Evolutionary conservation across 2,329 filamentous ascomycete genomes (phyloP), one percentile per base, ranked within the genome.

Genomic region (Phaeoacremonium minimum): DNA sequence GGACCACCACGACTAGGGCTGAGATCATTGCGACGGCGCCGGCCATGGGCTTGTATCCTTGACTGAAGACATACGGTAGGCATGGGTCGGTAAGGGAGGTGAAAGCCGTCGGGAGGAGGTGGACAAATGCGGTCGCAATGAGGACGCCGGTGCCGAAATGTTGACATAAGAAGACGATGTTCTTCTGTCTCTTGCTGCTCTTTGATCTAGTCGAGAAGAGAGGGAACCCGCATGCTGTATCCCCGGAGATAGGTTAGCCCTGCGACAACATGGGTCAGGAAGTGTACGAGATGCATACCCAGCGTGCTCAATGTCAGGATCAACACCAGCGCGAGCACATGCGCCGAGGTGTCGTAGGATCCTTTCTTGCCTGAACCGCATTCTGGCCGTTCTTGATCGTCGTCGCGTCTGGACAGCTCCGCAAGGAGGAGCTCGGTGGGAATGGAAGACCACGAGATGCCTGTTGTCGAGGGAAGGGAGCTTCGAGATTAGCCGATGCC

Each of bases 41-140:
- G 0, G 87, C 80, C 56, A 94, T 82, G 6, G 87, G 86, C 32
- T 73, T 77, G 57, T 93, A 95, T n/a, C 77, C 75, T 44, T 83
- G 54, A 56, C 77, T 91, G 75, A 90, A 95, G 55, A 89, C 84
- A 39, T 74, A 68, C 7, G 88, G 86, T 0, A 95, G 77, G 50
- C 83, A 86, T 30, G 81, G 81, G 44, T 85, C 76, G 46, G 74
- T 83, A 15, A 85, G 65, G 28, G 79, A 82, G 40, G 70, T 58
- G 49, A 86, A 86, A 1, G 83, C 81, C 17, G 77, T 85, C 36
- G 78, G 81, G 4, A 84, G 71, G 11, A 85, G 69, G 62, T 91
- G 86, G 17, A 91, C 85, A 52, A 93, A 93, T 37, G 87, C 86
- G 2, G 87, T 93, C 9, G 87, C 86, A 43, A 93, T 83, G n/a